Evolutionary conservation across 108 stramenopile genomes (phyloP), one percentile per base, ranked within the genome.

Genomic region (Conticribra guillardii): DNA sequence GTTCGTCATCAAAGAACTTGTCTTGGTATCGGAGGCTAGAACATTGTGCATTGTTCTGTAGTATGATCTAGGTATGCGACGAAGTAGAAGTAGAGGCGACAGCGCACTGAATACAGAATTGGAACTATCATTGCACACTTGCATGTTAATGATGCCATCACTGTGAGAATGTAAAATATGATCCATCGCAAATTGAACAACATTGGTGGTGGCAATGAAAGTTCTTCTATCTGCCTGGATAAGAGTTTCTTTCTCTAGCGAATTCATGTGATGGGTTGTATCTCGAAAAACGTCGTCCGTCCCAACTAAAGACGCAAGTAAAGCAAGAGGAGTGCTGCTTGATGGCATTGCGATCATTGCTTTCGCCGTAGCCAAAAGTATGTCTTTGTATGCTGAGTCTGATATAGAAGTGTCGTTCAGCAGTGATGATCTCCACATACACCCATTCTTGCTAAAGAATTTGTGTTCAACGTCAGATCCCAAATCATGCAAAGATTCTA

Each of bases 71-170:
- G 73, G 73, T 16, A 74, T 46, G 22, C 73, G 53, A 33, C 73
- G 73, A 33, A 74, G 73, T 32, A 74, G 59, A 1, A 74, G 65
- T 19, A 74, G 65, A 17, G 73, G 73, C 45, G 73, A 46, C 28
- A 74, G 16, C 16, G 54, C 23, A 21, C 48, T 53, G 33, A 74
- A 74, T 21, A 73, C 55, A 9, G 30, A 48, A 14, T 31, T 30
- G 63, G 15, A 31, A 30, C 11, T 23, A n/a, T 29, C 22, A 15
- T 50, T 15, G 54, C 11, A 9, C 37, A 41, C 11, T 41, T 41
- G 5, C 8, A 41, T 41, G 37, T 5, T 11, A 41, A 41, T 41
- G 37, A 11, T n/a, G n/a, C n/a, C n/a, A n/a, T 41, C 11, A 41
- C 11, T 41, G 37, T 15, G 62, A 57, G 11, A 29, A 0, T 21